Evolutionary conservation across 495 filamentous ascomycete genomes (phyloP).

Genomic region (Platismatia glauca): DNA sequence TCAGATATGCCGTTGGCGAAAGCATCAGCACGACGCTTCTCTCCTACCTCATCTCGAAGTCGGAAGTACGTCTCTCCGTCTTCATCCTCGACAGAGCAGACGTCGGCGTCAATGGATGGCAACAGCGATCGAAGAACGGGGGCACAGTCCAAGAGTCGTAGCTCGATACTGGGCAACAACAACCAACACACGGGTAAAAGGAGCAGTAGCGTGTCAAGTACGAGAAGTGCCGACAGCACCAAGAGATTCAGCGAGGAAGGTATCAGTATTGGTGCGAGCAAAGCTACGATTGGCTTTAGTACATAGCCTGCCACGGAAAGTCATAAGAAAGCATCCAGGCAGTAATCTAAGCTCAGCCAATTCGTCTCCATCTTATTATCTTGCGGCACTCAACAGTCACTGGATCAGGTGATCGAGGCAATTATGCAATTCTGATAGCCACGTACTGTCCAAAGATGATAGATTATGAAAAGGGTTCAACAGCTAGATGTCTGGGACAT

Average conservation of each 20-base stretch:
- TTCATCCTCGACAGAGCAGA: slow-evolving; percentile 14
- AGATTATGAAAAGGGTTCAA: no score
- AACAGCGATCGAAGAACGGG: not conserved
- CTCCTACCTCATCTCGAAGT: slow-evolving; percentile 4
- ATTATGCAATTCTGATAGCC: no score
- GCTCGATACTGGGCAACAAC: slow-evolving; percentile 7
- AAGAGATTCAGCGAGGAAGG: slow-evolving; percentile 19
- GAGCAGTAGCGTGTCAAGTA: slow-evolving; percentile 21
- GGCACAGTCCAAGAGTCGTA: not conserved
- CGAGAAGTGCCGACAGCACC: slow-evolving; percentile 19
- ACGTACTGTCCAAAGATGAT: no score
- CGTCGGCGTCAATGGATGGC: slow-evolving; percentile 11
- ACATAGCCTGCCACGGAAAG: not conserved
- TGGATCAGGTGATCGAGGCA: no score
- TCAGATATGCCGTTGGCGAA: not conserved
- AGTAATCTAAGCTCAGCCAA: no score
- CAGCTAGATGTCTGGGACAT: no score
- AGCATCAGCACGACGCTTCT: slow-evolving; percentile 2
- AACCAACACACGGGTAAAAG: slow-evolving; percentile 17
- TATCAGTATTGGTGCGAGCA: slow-evolving; percentile 22
- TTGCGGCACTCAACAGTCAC: no score
- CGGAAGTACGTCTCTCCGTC: slow-evolving; percentile 5
- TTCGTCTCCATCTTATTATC: no score
- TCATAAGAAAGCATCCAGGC: not conserved
- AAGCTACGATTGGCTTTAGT: slow-evolving; percentile 22